Conservation (phyloP, 306 rosid genomes). For the Cucurbita moschata region DNA sequence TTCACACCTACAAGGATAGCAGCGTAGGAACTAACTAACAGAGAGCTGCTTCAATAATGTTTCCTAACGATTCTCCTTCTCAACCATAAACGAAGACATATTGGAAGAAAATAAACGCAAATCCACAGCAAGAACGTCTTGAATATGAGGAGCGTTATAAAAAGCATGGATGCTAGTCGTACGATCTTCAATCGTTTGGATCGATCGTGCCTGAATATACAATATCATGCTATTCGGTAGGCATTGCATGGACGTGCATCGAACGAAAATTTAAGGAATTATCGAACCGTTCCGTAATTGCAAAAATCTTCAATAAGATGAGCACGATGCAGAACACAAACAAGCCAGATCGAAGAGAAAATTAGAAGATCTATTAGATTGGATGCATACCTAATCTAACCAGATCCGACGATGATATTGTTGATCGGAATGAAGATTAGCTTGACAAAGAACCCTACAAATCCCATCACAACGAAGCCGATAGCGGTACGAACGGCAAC, state of each 20-base stretch:
- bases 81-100: not conserved
- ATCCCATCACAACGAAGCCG: slow-evolving; percentile 45
- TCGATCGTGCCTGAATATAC: not conserved
- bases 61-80: not conserved
- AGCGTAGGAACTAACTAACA: not conserved
- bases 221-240: not conserved
- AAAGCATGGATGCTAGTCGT: not conserved
- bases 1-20: too few species aligned
- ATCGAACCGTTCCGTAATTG: not conserved
- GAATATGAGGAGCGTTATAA: not conserved
- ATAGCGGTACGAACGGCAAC: slow-evolving; percentile 42
- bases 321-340: not conserved
- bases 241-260: not conserved
- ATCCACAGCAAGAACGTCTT: not conserved
- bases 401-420: slow-evolving; percentile 40
- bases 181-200: not conserved
- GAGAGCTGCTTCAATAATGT: not conserved
- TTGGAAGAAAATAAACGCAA: not conserved
- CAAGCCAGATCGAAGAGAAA: not conserved
- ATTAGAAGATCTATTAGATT: not conserved
- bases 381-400: slow-evolving; percentile 18
- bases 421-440: slow-evolving; percentile 43
- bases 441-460: slow-evolving; percentile 44
- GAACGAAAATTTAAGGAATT: not conserved
- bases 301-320: not conserved